Base-by-base conservation (phyloP, 768 basidiomycete genomes). In the Basidioascus undulatus region DNA sequence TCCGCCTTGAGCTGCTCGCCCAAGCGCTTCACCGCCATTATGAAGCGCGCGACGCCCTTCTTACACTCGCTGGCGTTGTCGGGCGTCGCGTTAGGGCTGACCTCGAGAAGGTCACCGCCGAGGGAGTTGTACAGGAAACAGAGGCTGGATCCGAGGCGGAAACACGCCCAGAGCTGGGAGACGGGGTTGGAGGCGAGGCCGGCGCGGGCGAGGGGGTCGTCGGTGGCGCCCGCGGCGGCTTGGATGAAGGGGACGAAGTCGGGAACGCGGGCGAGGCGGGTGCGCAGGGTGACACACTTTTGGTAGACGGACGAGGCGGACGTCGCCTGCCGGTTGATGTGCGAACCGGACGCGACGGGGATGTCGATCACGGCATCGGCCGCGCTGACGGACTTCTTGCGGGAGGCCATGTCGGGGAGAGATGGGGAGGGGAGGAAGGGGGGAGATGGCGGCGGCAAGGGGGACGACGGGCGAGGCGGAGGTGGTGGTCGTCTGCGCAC, bases 41-140 rank as follows among this genome's bases (percentile, higher is more conserved):
- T 72, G 54, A 94, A 94, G 55, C 75, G 71, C 21, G 80, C 79
- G 41, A 89, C 83, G 32, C 81, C 79, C 47, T 72, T 75, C 62
- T 96, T 87, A 68, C 77, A 81, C 37, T 70, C 70, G 47, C 76
- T 76, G 32, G 59, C 48, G 58, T 87, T 82, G 37, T 31, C 76
- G 74, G 41, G 71, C 68, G 39, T 61, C 48, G 70, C 66, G 53
- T 72, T 70, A 39, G 75, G 79, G 51, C 71, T 65, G 40, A 81
- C 71, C 47, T 68, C 66, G 53, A 56, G 38, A 59, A 58, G 40
- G 63, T 65, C 28, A 5, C 40, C 35, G 33, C 55, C 52, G 42
- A 94, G 73, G 57, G 78, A 73, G 61, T 98, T 89, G 66, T 82
- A 89, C 51, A 98, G 73, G 64, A 79, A 92, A 62, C 84, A 89